These are phyloP conservation scores for Aspergillus ostianus DNA, from an alignment of 495 filamentous ascomycete genomes.

Conservation along the genomic window DNA sequence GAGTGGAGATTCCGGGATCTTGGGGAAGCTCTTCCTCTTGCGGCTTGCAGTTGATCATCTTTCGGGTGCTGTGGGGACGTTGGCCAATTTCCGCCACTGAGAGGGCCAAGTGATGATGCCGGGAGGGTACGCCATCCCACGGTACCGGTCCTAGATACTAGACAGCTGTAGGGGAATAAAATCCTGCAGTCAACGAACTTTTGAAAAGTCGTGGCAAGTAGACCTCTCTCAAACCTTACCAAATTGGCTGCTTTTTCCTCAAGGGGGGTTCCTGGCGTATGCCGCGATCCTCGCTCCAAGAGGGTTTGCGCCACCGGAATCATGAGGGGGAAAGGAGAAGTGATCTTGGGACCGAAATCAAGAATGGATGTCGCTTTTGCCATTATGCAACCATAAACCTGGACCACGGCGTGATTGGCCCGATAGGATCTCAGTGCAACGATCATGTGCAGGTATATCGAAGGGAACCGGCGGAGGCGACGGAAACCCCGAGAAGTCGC, in stretches of 20 bases:
- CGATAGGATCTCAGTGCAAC: background rate
- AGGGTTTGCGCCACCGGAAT: background rate
- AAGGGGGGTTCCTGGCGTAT: too few species aligned
- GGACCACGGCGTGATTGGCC: background rate
- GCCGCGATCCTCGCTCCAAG: background rate
- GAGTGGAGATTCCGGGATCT: constrained; percentile 7
- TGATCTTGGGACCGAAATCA: background rate
- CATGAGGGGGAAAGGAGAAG: background rate
- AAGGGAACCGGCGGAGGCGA: background rate
- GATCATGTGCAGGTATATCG: background rate
- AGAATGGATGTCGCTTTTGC: background rate
- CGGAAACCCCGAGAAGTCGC: too few species aligned
- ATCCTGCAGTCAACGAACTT: background rate
- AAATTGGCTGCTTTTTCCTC: too few species aligned
- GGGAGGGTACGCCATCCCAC: background rate
- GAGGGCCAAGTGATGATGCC: background rate
- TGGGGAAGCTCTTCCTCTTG: constrained; percentile 1
- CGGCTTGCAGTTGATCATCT: background rate
- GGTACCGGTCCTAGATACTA: background rate
- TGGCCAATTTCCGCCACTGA: background rate
- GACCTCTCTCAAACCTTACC: background rate
- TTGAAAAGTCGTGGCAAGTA: background rate
- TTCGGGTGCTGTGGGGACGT: constrained; percentile 1
- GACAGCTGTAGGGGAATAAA: background rate
- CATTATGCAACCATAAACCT: background rate